These are phyloP conservation scores for Acer yangbiense DNA, from an alignment of 345 rosid genomes.

Conservation along the genomic window DNA sequence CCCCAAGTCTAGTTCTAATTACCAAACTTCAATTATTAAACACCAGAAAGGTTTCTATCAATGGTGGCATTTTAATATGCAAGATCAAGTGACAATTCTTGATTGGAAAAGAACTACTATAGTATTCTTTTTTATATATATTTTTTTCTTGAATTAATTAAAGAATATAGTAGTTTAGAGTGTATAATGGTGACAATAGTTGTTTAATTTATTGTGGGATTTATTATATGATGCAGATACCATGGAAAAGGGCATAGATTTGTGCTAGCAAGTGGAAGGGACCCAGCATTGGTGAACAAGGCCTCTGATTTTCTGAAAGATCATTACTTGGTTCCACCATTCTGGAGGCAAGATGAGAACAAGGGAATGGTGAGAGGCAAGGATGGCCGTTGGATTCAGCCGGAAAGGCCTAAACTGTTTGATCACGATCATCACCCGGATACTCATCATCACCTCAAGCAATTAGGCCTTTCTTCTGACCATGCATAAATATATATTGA, in stretches of 20 bases:
- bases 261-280: constrained; percentile 68
- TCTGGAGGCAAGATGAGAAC: constrained; percentile 79
- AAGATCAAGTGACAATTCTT: no score
- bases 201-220: no score
- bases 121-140: no score
- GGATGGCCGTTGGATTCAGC: constrained; percentile 82
- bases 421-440: constrained; percentile 60
- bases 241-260: constrained; percentile 80
- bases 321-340: constrained; percentile 78
- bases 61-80: no score
- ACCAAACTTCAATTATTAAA: no score
- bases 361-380: constrained; percentile 67
- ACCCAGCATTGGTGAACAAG: constrained; percentile 83
- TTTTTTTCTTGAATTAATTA: no score
- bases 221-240: constrained; percentile 37
- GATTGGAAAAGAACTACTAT: no score
- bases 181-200: no score
- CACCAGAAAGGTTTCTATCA: no score
- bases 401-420: constrained; percentile 58
- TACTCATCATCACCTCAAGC: constrained; percentile 49
- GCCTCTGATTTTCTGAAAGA: constrained; percentile 71
- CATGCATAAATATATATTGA: no score
- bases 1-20: neutral
- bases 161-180: no score
- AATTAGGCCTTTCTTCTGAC: constrained; percentile 38